Evolutionary conservation across 176 grass and related monocot species (phyloP), one percentile per base, ranked within the genome.

Genomic region (Avena atlantica): DNA sequence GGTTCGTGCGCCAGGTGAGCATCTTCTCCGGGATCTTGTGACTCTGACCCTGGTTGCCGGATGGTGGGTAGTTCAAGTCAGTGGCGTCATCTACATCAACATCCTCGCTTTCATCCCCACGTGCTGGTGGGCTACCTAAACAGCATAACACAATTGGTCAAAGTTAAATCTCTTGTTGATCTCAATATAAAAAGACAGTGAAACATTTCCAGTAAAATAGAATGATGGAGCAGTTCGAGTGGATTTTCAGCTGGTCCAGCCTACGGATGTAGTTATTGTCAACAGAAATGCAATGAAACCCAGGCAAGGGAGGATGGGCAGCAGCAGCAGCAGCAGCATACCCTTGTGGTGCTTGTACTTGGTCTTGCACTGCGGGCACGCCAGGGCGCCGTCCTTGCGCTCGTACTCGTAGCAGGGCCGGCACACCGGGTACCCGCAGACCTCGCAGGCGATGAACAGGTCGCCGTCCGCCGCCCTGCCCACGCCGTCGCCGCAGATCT

Each of bases 311-410:
- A 20, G 29, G 8, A 59, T 16, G 34, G 20, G 8, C 17, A 84
- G 14, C 23, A 19, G 8, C 17, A 84, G 8, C 17, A 84, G 14
- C 23, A 19, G 14, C 23, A 7, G 8, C 80, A 69, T 90, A 95
- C 96, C 93, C 81, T 98, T 98, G 86, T 93, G 95, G 51, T 93
- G 91, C 84, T 93, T 98, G 91, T 95, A 95, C 86, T 94, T 93
- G 81, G 91, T 95, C 88, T 98, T 98, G 95, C 95, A 98, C 85
- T 98, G 95, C 27, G 95, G 95, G 78, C 95, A 98, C 52, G 89
- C 88, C 79, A 94, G 93, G 25, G 83, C 92, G 10, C 96, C 96
- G 23, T 94, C 91, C 83, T 91, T 89, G 83, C 96, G 91, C 86
- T 95, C 93, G 85, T 98, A 98, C 84, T 95, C 93, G 65, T 98